Evolutionary conservation across 176 grass and related monocot genomes (phyloP).

Genomic region (Ananas comosus): DNA sequence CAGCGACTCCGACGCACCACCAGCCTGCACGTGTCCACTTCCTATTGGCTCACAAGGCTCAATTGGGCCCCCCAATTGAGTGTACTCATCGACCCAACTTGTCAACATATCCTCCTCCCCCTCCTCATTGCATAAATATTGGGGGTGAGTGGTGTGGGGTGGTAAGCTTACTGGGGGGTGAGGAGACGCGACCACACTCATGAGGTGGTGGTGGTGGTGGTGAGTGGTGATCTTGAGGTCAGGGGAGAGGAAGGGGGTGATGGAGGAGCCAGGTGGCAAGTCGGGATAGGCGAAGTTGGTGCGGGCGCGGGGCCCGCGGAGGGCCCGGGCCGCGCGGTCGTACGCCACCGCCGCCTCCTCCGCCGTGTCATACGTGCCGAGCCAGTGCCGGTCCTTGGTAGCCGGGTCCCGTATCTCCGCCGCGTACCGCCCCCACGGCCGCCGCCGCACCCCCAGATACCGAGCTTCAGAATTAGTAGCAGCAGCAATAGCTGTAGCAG

Average conservation of each 20-base stretch:
- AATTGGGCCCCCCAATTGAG: too few species aligned
- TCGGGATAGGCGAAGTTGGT: slow-evolving; percentile 98
- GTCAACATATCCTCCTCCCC: too few species aligned
- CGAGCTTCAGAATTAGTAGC: slow-evolving; percentile 2
- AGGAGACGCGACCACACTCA: slow-evolving; percentile 12
- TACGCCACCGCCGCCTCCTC: slow-evolving; percentile 96
- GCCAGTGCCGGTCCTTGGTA: slow-evolving; percentile 92
- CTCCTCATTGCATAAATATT: too few species aligned
- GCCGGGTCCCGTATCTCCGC: slow-evolving; percentile 97
- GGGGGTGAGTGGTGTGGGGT: background rate
- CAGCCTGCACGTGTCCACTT: too few species aligned
- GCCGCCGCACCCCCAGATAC: slow-evolving; percentile 69
- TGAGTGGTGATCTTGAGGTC: slow-evolving; percentile 29
- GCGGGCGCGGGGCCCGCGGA: slow-evolving; percentile 64
- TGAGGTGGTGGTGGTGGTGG: slow-evolving; percentile 4
- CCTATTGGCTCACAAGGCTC: too few species aligned
- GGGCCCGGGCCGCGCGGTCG: slow-evolving; percentile 73
- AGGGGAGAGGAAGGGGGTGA: slow-evolving; percentile 94
- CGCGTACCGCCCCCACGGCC: slow-evolving; percentile 94
- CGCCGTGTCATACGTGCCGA: slow-evolving; percentile 91
- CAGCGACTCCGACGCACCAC: too few species aligned
- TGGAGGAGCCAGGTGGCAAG: slow-evolving; percentile 76
- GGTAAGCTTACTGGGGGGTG: background rate
- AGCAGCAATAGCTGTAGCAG: slow-evolving; percentile 12
- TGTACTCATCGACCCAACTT: too few species aligned